A percentile compares a stretch with the other conserved stretches of the same genome.
Evolutionary conservation across 176 grass and related monocot genomes (phyloP).

Genomic region (Oryza officinalis): DNA sequence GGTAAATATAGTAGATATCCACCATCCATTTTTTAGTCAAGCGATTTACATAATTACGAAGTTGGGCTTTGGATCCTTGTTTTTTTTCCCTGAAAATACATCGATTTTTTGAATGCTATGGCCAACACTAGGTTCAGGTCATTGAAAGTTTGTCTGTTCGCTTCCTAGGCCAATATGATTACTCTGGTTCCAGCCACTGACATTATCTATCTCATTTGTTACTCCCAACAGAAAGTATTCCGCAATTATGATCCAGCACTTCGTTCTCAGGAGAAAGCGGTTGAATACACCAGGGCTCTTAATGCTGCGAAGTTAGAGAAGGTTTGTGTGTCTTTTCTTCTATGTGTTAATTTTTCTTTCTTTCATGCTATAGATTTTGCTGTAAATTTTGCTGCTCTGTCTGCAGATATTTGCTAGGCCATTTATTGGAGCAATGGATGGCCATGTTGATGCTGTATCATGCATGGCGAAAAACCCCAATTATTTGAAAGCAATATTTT

Average conservation of each 20-base stretch:
- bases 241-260: slow-evolving; percentile 87
- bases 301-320: slow-evolving; percentile 96
- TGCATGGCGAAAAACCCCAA: slow-evolving; percentile 88
- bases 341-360: not conserved
- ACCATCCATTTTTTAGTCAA: not conserved
- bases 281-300: slow-evolving; percentile 91
- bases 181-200: slow-evolving; percentile 3
- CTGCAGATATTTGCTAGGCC: slow-evolving; percentile 92
- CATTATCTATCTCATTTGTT: not conserved
- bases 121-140: not conserved
- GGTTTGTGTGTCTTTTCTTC: slow-evolving; percentile 25
- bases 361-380: not conserved
- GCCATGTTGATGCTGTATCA: slow-evolving; percentile 81
- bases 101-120: not conserved
- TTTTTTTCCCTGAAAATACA: not conserved
- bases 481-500: slow-evolving; percentile 90
- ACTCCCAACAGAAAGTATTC: slow-evolving; percentile 80
- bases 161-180: slow-evolving; percentile 1
- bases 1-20: not conserved
- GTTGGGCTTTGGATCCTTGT: not conserved
- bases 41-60: not conserved
- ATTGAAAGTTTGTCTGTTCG: not conserved
- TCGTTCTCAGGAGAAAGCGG: slow-evolving; percentile 81
- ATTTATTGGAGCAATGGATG: slow-evolving; percentile 97
- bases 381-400: slow-evolving; percentile 14